Conservation (phyloP, 345 rosid species). For the Pelargonium nanum region DNA sequence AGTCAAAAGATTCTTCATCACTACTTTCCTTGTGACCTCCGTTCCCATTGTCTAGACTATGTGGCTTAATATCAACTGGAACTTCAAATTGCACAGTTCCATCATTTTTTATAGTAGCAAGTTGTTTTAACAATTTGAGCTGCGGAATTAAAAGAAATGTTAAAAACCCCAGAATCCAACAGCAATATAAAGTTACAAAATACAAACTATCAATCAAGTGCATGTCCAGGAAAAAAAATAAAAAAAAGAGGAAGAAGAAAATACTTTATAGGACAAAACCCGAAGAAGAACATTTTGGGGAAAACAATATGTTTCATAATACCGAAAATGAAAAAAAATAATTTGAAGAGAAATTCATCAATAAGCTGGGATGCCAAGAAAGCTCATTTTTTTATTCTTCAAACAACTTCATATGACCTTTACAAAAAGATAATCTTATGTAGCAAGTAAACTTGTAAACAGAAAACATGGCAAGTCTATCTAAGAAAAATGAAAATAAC, state of each 20-base stretch:
- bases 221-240: not conserved
- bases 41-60: not conserved
- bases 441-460: no score
- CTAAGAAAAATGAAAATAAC: no score
- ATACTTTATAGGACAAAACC: not conserved
- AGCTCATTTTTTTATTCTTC: no score
- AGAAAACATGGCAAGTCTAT: no score
- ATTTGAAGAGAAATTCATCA: no score
- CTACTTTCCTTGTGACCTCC: not conserved
- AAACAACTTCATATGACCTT: no score
- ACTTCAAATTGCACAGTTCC: not conserved
- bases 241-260: not conserved
- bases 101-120: not conserved
- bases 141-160: not conserved
- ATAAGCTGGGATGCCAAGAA: no score
- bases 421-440: no score
- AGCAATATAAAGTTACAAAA: not conserved
- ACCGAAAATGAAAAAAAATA: no score
- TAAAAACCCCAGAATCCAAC: not conserved
- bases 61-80: not conserved
- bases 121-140: not conserved
- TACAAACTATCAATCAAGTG: not conserved
- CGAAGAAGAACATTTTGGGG: no score
- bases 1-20: conserved; percentile 24
- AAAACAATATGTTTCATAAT: no score